Evolutionary conservation across 495 filamentous ascomycete genomes (phyloP).

Genomic region (Penicillium egyptiacum): DNA sequence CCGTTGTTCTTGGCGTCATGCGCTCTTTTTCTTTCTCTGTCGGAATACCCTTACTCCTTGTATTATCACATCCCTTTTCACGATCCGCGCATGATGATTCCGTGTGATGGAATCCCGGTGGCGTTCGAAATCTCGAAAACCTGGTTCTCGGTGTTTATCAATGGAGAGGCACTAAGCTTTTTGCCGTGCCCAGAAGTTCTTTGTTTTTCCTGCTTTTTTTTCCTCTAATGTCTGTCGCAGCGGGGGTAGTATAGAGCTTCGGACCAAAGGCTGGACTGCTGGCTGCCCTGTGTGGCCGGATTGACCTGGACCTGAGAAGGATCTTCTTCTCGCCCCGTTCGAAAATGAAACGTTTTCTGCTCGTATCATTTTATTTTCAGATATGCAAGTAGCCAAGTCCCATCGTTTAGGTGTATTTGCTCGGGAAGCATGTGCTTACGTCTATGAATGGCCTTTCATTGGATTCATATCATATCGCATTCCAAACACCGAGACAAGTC

Average conservation of each 20-base stretch:
- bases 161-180: slow-evolving; percentile 3
- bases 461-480: background rate
- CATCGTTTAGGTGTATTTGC: no score
- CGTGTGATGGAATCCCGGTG: slow-evolving; percentile 8
- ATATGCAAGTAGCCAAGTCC: no score
- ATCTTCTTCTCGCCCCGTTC: background rate
- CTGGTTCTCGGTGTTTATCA: slow-evolving; percentile 3
- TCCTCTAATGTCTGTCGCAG: background rate
- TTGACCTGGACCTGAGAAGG: background rate
- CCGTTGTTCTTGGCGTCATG: background rate
- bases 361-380: background rate
- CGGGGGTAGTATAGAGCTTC: background rate
- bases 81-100: slow-evolving; percentile 7
- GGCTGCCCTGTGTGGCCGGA: background rate
- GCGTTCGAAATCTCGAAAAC: slow-evolving; percentile 11
- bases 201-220: background rate
- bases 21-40: slow-evolving; percentile 8
- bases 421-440: background rate
- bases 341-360: background rate
- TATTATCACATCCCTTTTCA: slow-evolving; percentile 14
- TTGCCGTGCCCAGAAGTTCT: background rate
- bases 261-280: background rate
- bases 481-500: background rate
- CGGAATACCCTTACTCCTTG: slow-evolving; percentile 32
- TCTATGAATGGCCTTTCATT: background rate